Conservation (phyloP, 495 filamentous ascomycete genomes). For the Glarea lozoyensis region DNA sequence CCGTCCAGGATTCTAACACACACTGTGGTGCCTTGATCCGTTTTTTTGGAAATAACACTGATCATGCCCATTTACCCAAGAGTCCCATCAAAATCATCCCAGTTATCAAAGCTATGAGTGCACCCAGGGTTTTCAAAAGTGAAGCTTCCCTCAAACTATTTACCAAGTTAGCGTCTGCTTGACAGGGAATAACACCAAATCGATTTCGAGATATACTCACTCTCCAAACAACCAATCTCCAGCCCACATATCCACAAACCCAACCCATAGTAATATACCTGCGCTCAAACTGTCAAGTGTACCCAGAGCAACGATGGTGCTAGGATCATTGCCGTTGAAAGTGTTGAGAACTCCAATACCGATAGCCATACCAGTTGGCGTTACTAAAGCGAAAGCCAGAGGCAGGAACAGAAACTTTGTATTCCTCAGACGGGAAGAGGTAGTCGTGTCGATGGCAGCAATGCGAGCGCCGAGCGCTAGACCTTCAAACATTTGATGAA, state of each 20-base stretch:
- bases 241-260: constrained; percentile 7
- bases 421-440: constrained; percentile 19
- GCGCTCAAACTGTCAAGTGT: constrained; percentile 27
- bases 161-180: too few relatives aligned
- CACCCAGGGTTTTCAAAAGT: neutral
- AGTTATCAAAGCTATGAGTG: neutral
- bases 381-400: constrained; percentile 42
- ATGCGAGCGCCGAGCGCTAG: constrained; percentile 68
- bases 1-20: too few relatives aligned
- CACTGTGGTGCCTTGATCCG: too few relatives aligned
- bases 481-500: constrained; percentile 72
- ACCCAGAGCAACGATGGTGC: constrained; percentile 46
- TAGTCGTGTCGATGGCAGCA: constrained; percentile 32
- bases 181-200: too few relatives aligned
- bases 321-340: constrained; percentile 48
- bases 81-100: neutral
- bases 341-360: constrained; percentile 41
- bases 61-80: neutral
- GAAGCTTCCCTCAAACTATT: neutral
- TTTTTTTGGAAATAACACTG: too few relatives aligned
- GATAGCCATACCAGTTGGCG: constrained; percentile 51
- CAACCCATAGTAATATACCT: constrained; percentile 3
- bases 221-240: constrained; percentile 1
- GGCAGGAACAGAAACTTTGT: constrained; percentile 38
- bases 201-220: too few relatives aligned